Evolutionary conservation across 495 filamentous ascomycete genomes (phyloP).

Genomic region (Diplogelasinospora grovesii): DNA sequence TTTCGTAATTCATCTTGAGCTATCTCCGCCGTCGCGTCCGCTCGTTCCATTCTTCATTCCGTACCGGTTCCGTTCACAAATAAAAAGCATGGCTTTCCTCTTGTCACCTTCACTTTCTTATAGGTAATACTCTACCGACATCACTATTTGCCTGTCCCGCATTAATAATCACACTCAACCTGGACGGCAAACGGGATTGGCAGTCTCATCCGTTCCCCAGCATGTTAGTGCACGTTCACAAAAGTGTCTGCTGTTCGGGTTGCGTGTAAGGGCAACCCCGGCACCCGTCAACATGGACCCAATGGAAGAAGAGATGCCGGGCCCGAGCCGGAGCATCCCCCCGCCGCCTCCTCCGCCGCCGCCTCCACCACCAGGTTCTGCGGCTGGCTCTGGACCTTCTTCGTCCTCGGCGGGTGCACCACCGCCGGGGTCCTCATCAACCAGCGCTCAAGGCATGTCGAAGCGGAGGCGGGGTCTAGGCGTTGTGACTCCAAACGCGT

Average conservation of each 20-base stretch:
- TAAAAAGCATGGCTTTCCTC: too few species aligned
- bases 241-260: neutral
- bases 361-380: neutral
- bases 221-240: neutral
- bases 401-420: conserved; percentile 4
- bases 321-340: conserved; percentile 2
- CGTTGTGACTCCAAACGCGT: conserved; percentile 49
- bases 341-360: conserved; percentile 5
- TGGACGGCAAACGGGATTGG: too few species aligned
- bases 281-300: conserved; percentile 8
- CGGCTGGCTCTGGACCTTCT: neutral
- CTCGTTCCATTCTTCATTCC: too few species aligned
- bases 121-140: too few species aligned
- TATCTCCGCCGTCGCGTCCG: too few species aligned
- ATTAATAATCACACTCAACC: too few species aligned
- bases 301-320: conserved; percentile 22
- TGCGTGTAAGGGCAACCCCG: neutral
- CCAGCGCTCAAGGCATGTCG: conserved; percentile 16
- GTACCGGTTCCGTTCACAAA: too few species aligned
- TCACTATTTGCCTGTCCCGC: too few species aligned
- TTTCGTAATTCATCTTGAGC: too few species aligned
- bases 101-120: too few species aligned
- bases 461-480: conserved; percentile 45
- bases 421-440: neutral
- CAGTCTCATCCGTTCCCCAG: neutral